Evolutionary conservation across 208 protist species (phyloP).

Genomic region (Lotmaria passim): DNA sequence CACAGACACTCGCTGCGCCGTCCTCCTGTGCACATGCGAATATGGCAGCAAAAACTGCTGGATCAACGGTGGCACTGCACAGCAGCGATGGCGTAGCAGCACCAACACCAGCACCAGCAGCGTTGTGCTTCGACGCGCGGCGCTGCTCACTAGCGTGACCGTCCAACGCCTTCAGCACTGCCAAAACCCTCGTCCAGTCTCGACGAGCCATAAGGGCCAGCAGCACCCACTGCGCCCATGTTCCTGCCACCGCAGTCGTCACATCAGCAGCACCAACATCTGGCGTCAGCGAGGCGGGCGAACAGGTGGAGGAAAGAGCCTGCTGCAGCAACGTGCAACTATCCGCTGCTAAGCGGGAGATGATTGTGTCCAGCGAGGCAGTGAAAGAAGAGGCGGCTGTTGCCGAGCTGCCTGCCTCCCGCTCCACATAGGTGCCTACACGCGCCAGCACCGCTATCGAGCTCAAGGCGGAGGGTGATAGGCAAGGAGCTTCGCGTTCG

Average conservation of each 20-base stretch:
- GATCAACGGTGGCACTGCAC: slow-evolving; percentile 46
- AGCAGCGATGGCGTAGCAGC: slow-evolving; percentile 11
- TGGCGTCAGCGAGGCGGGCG: neutral
- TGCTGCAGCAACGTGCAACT: slow-evolving; percentile 7
- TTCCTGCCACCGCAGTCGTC: slow-evolving; percentile 15
- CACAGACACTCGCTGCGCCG: slow-evolving; percentile 63
- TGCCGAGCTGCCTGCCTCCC: neutral
- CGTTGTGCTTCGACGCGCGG: neutral
- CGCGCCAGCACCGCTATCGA: neutral
- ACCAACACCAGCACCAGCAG: too few relatives aligned
- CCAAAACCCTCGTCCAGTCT: slow-evolving; percentile 24
- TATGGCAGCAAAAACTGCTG: slow-evolving; percentile 56
- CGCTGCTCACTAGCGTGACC: neutral
- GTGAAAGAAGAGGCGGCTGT: neutral
- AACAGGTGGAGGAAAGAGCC: neutral
- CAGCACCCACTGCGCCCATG: slow-evolving; percentile 41
- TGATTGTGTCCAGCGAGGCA: slow-evolving; percentile 9
- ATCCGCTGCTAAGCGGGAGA: slow-evolving; percentile 18
- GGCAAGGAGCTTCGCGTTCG: neutral
- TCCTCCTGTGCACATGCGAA: slow-evolving; percentile 61
- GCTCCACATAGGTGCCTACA: slow-evolving; percentile 12
- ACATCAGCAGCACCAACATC: neutral
- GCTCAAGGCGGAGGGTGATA: slow-evolving; percentile 11
- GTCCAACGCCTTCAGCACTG: slow-evolving; percentile 26
- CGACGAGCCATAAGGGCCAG: slow-evolving; percentile 24